These are phyloP conservation scores for Metschnikowia peoriensis DNA, from an alignment of 805 yeast species.

Conservation along the genomic window DNA sequence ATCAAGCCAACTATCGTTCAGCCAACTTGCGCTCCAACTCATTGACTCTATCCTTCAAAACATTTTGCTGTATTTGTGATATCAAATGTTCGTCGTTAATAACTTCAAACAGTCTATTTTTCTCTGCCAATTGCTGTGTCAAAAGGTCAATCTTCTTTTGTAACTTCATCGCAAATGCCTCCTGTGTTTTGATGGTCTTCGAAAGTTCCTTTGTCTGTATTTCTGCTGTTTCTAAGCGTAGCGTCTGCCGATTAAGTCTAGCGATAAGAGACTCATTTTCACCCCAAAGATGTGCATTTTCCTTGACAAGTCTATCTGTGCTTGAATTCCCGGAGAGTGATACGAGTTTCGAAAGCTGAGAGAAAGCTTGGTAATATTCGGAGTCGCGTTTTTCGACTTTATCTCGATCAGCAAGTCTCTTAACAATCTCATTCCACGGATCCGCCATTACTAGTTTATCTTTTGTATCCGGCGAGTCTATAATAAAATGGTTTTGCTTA, in stretches of 20 bases:
- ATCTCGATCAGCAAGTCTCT: slow-evolving; percentile 30
- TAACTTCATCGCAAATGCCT: slow-evolving; percentile 9
- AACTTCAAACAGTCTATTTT: slow-evolving; percentile 55
- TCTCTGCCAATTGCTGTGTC: slow-evolving; percentile 36
- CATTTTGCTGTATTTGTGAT: slow-evolving; percentile 54
- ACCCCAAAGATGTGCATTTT: slow-evolving; percentile 18
- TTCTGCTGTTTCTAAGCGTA: slow-evolving; percentile 26
- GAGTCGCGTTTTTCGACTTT: slow-evolving; percentile 31
- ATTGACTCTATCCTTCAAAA: slow-evolving; percentile 36
- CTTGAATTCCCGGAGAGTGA: slow-evolving; percentile 8
- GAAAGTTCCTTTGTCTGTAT: slow-evolving; percentile 18
- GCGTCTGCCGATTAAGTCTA: slow-evolving; percentile 25
- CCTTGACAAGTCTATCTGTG: slow-evolving; percentile 15
- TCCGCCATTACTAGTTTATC: slow-evolving; percentile 10
- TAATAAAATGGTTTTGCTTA: not conserved
- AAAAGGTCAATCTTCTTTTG: slow-evolving; percentile 22
- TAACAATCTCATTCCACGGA: slow-evolving; percentile 26
- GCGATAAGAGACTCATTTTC: slow-evolving; percentile 24
- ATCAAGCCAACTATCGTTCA: not conserved
- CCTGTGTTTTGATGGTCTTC: slow-evolving; percentile 7
- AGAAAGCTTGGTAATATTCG: slow-evolving; percentile 33
- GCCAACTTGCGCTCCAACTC: slow-evolving; percentile 28
- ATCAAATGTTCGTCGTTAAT: slow-evolving; percentile 68
- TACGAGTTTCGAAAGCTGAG: slow-evolving; percentile 23
- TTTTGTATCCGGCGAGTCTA: not conserved